Base-by-base conservation (phyloP, 192 early-diverging fungal species). In the Podila minutissima region DNA sequence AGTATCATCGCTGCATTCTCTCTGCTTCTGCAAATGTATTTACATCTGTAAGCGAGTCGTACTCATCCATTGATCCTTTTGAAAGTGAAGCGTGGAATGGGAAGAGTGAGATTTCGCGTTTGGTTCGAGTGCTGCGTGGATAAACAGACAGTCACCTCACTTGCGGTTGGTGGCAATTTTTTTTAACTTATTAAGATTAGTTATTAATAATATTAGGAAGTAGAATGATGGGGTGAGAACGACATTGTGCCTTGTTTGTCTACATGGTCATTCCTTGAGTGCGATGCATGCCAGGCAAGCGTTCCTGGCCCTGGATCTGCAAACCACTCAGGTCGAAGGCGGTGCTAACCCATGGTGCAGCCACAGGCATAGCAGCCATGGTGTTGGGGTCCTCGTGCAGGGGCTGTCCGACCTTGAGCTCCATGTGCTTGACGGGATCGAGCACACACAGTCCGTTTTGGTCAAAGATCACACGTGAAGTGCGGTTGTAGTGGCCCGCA, bases 1-100 rank as follows among this genome's bases (percentile, higher is more conserved):
- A 46, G 15, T 4, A 15, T 46, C 11, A 46, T 17, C 15, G 41
- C 41, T 17, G 41, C 11, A 13, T 46, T 55, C n/a, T 55, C 24
- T 9, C 2, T 22, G 20, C 22, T 12, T 55, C 22, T 55, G 29
- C 48, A 29, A 66, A 24, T 66, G 24, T 8, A 41, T 37, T 26
- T 71, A 83, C 85, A 48, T 86, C 85, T 61, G 85, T 82, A 28
- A 86, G 76, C n/a, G 85, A 86, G 61, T 86, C 83, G 70, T 83
- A 84, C 26, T 83, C 71, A 58, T 86, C 85, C 65, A 83, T 82
- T 82, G 74, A 55, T 55, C n/a, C 19, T 10, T 15, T 26, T 55
- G 22, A 10, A 26, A 22, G 1, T 9, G 53, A 55, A 9, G 22
- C 51, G 51, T 10, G 2, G 17, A 53, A 55, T 24, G n/a, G 13